Conservation (phyloP, 306 rosid species). For the Trifolium subterraneum region DNA sequence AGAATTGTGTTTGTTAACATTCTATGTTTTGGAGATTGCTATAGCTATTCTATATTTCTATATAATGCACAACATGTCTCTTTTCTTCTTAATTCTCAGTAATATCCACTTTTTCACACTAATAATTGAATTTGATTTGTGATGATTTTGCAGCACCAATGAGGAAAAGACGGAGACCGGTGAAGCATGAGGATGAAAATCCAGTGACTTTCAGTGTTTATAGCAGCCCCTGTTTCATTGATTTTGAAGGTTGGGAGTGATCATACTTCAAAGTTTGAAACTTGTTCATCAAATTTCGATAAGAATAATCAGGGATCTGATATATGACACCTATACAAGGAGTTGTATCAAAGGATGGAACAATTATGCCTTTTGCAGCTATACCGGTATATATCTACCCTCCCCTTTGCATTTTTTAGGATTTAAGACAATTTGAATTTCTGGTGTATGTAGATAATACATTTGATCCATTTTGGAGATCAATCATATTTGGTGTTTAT, state of each 20-base stretch:
- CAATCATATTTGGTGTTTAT: too few relatives aligned
- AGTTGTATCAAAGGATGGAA: conserved; percentile 90
- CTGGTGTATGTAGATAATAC: too few relatives aligned
- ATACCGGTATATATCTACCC: conserved; percentile 58
- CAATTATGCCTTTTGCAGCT: conserved; percentile 69
- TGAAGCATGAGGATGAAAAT: conserved; percentile 78
- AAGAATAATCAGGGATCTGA: conserved; percentile 66
- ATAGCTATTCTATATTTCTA: too few relatives aligned
- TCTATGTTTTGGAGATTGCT: too few relatives aligned
- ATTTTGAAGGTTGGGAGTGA: conserved; percentile 50
- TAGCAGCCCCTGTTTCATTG: conserved; percentile 60
- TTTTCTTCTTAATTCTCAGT: not conserved
- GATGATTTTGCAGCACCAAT: conserved; percentile 65
- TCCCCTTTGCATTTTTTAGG: not conserved
- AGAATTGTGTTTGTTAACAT: too few relatives aligned
- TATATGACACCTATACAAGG: conserved; percentile 92
- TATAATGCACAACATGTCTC: too few relatives aligned
- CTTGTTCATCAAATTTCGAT: conserved; percentile 53
- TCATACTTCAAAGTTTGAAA: conserved; percentile 58
- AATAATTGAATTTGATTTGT: not conserved
- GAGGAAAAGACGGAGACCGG: conserved; percentile 86
- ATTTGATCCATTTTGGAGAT: too few relatives aligned
- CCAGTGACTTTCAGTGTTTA: conserved; percentile 49
- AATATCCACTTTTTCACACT: not conserved
- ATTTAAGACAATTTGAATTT: not conserved